A percentile compares a stretch with the other conserved stretches of the same genome.
phyloP scores from a whole-genome alignment of 345 rosid genomes.

The Carallia brachiata region DNA sequence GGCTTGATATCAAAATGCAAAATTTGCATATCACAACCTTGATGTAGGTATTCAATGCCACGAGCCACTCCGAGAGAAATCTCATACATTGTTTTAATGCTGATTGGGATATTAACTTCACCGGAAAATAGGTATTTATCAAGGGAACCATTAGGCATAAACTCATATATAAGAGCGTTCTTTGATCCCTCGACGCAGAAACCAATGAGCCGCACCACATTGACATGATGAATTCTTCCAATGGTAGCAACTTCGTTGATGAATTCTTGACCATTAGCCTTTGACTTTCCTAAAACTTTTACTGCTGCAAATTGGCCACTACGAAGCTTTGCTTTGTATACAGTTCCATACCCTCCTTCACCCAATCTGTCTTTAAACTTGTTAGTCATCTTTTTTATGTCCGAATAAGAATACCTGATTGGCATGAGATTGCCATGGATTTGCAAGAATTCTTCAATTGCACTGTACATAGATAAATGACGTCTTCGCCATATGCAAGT shows the following conservation, averaged over 20 bases:
- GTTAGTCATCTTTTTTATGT: neutral
- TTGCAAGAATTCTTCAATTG: neutral
- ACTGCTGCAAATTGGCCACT: neutral
- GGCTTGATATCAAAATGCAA: slow-evolving; percentile 9
- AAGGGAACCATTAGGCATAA: neutral
- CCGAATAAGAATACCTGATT: neutral
- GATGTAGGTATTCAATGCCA: neutral
- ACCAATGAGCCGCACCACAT: neutral
- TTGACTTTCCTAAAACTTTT: neutral
- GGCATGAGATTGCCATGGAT: neutral
- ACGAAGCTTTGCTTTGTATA: neutral
- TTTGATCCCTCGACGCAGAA: neutral
- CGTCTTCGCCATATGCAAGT: neutral
- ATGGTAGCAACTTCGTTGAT: neutral
- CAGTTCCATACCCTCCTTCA: neutral
- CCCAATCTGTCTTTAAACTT: neutral
- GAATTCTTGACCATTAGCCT: neutral
- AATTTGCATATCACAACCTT: neutral
- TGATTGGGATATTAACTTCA: neutral
- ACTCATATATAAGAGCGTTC: neutral
- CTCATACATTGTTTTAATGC: neutral
- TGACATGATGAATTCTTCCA: neutral
- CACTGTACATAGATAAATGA: neutral
- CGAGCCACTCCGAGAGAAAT: slow-evolving; percentile 4
- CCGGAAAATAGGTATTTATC: neutral